Percentiles rank a stretch among this genome's conserved stretches.
phyloP scores from a whole-genome alignment of 805 yeast species.

The Candida sonorensis region DNA sequence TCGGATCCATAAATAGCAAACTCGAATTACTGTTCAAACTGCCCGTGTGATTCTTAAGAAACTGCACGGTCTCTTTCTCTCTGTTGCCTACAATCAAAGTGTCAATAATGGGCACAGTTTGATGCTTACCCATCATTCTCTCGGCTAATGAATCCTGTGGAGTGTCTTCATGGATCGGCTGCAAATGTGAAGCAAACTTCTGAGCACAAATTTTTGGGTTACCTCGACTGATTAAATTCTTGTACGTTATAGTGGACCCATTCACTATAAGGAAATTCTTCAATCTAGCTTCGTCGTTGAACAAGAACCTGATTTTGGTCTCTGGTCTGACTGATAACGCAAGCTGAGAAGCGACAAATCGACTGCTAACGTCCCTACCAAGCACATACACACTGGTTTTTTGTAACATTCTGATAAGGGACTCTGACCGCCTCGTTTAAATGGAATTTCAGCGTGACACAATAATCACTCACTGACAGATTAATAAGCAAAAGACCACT shows the following conservation, averaged over 20 bases:
- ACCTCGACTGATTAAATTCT: slow-evolving; percentile 7
- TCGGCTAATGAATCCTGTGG: too few species aligned
- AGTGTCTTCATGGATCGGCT: slow-evolving; percentile 1
- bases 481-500: too few species aligned
- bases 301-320: slow-evolving; percentile 5
- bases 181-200: slow-evolving; percentile 3
- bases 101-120: slow-evolving; percentile 7
- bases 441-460: too few species aligned
- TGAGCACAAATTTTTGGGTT: slow-evolving; percentile 5
- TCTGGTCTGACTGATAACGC: slow-evolving; percentile 3
- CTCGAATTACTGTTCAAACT: slow-evolving; percentile 13
- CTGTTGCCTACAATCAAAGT: slow-evolving; percentile 8
- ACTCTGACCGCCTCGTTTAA: too few species aligned
- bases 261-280: slow-evolving; percentile 3
- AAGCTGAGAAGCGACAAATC: slow-evolving; percentile 17
- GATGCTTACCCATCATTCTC: too few species aligned
- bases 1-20: slow-evolving; percentile 20
- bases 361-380: slow-evolving; percentile 13
- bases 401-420: slow-evolving; percentile 5
- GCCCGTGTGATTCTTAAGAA: slow-evolving; percentile 4
- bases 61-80: slow-evolving; percentile 1
- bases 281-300: slow-evolving; percentile 5
- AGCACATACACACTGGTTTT: slow-evolving; percentile 10
- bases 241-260: slow-evolving; percentile 10
- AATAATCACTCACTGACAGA: too few species aligned